A percentile compares a stretch with the other conserved stretches of the same genome.
Evolutionary conservation across 306 rosid species (phyloP).

Genomic region (barrel medic (Medicago truncatula)): DNA sequence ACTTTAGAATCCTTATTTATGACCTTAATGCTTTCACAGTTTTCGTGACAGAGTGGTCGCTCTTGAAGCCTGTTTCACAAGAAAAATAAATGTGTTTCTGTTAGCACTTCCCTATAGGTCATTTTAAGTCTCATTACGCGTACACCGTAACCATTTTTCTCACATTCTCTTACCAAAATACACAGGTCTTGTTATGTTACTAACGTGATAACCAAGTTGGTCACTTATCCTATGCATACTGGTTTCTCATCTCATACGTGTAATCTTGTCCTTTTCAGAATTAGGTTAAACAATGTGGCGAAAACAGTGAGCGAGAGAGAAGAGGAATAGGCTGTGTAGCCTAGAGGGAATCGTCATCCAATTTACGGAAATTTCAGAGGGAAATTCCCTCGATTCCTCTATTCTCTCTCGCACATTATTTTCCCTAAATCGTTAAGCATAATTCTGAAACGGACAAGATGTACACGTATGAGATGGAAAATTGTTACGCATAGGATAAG

Average conservation of each 20-base stretch:
- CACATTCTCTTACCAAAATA: no score
- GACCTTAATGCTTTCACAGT: constrained; percentile 47
- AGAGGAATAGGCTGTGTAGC: not conserved
- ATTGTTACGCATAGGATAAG: no score
- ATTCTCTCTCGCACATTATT: not conserved
- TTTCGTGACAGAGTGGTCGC: constrained; percentile 70
- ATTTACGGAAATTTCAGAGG: not conserved
- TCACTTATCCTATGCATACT: no score
- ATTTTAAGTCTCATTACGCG: no score
- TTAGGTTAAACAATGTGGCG: not conserved
- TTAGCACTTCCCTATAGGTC: constrained; percentile 7
- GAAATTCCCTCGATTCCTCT: not conserved
- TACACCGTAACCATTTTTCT: no score
- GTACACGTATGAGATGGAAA: no score
- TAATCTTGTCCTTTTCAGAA: no score
- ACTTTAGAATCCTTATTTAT: constrained; percentile 48
- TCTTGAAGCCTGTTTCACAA: constrained; percentile 73
- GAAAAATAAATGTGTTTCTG: not conserved
- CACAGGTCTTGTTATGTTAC: no score
- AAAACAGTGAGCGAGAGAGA: not conserved
- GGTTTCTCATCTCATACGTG: no score
- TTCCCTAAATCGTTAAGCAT: not conserved
- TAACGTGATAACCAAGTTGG: no score
- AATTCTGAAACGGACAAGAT: no score
- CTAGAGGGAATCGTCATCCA: not conserved